Conservation (phyloP, 371 early-diverging fungal genomes). For the Lichtheimia hyalospora region DNA sequence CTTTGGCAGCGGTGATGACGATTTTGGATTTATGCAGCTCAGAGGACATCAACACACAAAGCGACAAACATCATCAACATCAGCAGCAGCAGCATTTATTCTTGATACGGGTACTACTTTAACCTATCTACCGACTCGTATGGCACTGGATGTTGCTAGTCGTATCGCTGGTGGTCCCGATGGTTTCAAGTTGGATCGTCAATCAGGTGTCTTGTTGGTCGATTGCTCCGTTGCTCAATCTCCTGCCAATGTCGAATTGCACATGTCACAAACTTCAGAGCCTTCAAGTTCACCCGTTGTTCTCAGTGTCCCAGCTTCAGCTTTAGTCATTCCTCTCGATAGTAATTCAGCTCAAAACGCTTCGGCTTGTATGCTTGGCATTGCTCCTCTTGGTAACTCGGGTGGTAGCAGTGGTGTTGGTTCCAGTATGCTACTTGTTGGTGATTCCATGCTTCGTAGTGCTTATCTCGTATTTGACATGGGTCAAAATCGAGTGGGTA, state of each 20-base stretch:
- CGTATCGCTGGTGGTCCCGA: constrained; percentile 24
- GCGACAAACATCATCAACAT: not conserved
- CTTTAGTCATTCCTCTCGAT: constrained; percentile 44
- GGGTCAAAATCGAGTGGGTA: constrained; percentile 42
- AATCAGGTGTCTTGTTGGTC: constrained; percentile 35
- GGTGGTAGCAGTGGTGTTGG: constrained; percentile 17
- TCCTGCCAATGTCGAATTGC: constrained; percentile 24
- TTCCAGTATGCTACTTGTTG: constrained; percentile 40
- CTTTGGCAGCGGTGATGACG: no score
- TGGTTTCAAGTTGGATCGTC: constrained; percentile 30
- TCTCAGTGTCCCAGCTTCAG: constrained; percentile 33
- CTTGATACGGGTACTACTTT: constrained; percentile 51
- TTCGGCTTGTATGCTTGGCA: constrained; percentile 42
- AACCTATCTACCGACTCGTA: constrained; percentile 36
- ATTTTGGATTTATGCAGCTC: no score
- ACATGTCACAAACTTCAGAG: constrained; percentile 27
- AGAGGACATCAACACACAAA: not conserved
- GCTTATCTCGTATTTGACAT: constrained; percentile 51
- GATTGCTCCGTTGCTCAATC: constrained; percentile 30
- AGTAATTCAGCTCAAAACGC: constrained; percentile 22
- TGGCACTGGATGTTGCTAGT: constrained; percentile 29
- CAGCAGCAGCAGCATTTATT: constrained; percentile 30
- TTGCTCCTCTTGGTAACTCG: constrained; percentile 33
- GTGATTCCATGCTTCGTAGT: constrained; percentile 46
- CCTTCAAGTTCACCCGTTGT: constrained; percentile 22